Base-by-base conservation (phyloP, 2,329 filamentous ascomycete species). In the Diaporthe citriasiana region DNA sequence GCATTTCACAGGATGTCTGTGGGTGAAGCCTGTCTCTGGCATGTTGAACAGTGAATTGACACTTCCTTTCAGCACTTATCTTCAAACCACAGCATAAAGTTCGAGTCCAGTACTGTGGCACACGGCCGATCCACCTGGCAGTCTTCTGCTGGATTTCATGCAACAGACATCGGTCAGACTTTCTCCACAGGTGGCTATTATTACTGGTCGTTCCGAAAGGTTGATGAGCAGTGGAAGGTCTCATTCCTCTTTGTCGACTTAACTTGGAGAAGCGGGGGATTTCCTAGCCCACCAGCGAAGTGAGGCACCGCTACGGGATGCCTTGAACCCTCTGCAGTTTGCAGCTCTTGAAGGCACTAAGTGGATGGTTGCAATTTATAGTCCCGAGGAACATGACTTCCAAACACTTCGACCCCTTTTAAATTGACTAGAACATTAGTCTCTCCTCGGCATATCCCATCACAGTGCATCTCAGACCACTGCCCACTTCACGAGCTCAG, bases 401-500 rank as follows among this genome's bases (percentile, higher is more conserved):
- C n/a, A 10, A 40, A 15, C 30, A 25, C 10, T 68, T 25, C 19
- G 9, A 25, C 17, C 25, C 22, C 15, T 30, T 19, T 22, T 15
- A 53, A 53, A 38, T 19, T 5, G 38, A 15, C 8, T 40, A 25
- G 19, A 40, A 30, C 4, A 7, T 22, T 42, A 13, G 22, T 47
- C 3, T 22, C 12, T 33, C 2, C 33, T n/a, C 6, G 10, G 5
- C 10, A 17, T n/a, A 17, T 10, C 22, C 8, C 15, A 15, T 17
- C 25, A 42, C 6, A 30, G 53, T 10, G 7, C 25, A 15, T 12
- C 22, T 70, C 45, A 73, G 40, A 40, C 59, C n/a, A 75, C 35
- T 17, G 15, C 35, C 74, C 72, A 73, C 10, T 47, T 35, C 17
- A 68, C 35, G 38, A 80, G 51, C 66, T 80, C 78, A 30, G 75